phyloP scores from a whole-genome alignment of 345 rosid genomes.

The Heritiera littoralis region DNA sequence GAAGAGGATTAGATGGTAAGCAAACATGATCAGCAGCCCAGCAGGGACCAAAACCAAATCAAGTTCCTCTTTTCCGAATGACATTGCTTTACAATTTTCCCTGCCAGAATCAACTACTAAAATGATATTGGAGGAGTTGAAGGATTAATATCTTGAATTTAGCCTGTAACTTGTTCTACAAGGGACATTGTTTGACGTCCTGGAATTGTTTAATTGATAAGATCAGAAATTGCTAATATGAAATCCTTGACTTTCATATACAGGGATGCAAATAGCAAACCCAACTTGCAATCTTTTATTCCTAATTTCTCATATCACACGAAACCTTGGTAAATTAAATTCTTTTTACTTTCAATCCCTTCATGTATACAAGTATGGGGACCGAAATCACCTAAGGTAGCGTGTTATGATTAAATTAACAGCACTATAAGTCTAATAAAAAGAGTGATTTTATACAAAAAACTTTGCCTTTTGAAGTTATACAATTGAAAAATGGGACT shows the following conservation, averaged over 20 bases:
- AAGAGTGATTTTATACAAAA: too few species aligned
- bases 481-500: too few species aligned
- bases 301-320: too few species aligned
- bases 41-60: constrained; percentile 72
- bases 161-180: not conserved
- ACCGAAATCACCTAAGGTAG: too few species aligned
- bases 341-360: too few species aligned
- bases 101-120: not conserved
- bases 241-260: constrained; percentile 20
- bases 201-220: not conserved
- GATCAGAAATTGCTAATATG: not conserved
- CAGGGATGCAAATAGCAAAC: not conserved
- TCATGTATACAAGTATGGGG: too few species aligned
- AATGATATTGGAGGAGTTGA: not conserved
- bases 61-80: constrained; percentile 49
- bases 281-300: too few species aligned
- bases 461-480: too few species aligned
- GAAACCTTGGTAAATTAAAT: too few species aligned
- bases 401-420: too few species aligned
- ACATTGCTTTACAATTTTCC: constrained; percentile 26
- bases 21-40: constrained; percentile 57
- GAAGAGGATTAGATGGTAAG: constrained; percentile 62
- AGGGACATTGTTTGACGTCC: not conserved
- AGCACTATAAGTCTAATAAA: too few species aligned
- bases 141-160: not conserved